A percentile compares a stretch with the other conserved stretches of the same genome.
phyloP scores from a whole-genome alignment of 345 rosid genomes.

The Trapa bicornis region DNA sequence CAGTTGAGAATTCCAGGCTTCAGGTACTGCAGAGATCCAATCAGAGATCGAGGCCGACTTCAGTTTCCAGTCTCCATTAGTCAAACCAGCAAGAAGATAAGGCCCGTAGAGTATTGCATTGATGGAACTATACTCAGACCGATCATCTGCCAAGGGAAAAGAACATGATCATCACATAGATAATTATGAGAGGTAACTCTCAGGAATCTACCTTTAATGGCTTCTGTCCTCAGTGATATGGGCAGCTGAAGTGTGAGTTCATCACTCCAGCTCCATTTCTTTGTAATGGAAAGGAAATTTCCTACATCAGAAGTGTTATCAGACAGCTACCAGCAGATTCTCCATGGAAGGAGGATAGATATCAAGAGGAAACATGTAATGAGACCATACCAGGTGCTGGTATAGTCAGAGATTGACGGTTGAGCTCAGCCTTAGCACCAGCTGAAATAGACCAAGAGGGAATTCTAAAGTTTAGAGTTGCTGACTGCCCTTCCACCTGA shows the following conservation, averaged over 20 bases:
- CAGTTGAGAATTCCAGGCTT: slow-evolving; percentile 33
- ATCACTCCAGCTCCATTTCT: slow-evolving; percentile 47
- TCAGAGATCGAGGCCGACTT: slow-evolving; percentile 31
- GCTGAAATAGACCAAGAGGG: slow-evolving; percentile 55
- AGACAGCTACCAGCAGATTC: background rate
- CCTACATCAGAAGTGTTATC: slow-evolving; percentile 26
- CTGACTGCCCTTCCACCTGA: slow-evolving; percentile 33
- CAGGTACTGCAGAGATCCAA: slow-evolving; percentile 54
- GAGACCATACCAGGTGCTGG: slow-evolving; percentile 46
- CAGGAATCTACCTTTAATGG: slow-evolving; percentile 43
- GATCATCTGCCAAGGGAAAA: slow-evolving; percentile 34
- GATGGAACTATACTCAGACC: slow-evolving; percentile 50
- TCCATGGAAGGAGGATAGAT: background rate
- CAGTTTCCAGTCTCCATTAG: slow-evolving; percentile 57
- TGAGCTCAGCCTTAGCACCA: slow-evolving; percentile 51
- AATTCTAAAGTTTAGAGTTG: slow-evolving; percentile 61
- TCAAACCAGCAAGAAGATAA: slow-evolving; percentile 63
- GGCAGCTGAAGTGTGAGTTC: slow-evolving; percentile 53
- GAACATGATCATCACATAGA: background rate
- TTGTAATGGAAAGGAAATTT: slow-evolving; percentile 35
- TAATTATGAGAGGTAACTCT: background rate
- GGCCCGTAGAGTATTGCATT: slow-evolving; percentile 88
- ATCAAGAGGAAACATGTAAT: background rate
- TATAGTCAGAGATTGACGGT: slow-evolving; percentile 30
- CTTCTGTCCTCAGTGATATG: slow-evolving; percentile 43